Conservation (phyloP, 2,329 filamentous ascomycete species). For the Stachybotrys elegans region DNA sequence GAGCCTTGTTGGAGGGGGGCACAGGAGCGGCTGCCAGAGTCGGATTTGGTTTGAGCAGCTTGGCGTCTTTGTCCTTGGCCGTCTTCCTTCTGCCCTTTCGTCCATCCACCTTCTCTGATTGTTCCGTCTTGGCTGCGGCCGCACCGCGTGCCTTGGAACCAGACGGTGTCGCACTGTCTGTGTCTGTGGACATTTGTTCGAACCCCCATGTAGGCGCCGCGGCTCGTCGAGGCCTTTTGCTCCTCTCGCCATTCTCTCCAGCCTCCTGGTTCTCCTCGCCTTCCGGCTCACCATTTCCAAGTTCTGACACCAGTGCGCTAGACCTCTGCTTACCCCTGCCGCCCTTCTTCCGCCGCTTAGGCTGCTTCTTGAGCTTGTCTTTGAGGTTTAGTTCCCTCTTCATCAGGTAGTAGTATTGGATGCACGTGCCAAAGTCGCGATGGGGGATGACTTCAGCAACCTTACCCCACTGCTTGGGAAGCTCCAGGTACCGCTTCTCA, state of each 20-base stretch:
- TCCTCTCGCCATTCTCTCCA: constrained; percentile 55
- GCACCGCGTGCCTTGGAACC: constrained; percentile 50
- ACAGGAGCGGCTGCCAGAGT: constrained; percentile 42
- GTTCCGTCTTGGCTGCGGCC: constrained; percentile 33
- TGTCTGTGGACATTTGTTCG: constrained; percentile 54
- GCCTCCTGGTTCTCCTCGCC: constrained; percentile 51
- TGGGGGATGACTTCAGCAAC: constrained; percentile 63
- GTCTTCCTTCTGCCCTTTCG: constrained; percentile 31
- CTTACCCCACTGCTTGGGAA: constrained; percentile 77
- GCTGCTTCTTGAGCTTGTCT: constrained; percentile 65
- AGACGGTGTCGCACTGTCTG: constrained; percentile 52
- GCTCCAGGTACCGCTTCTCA: constrained; percentile 68
- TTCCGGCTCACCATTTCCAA: constrained; percentile 55
- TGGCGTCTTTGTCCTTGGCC: constrained; percentile 36
- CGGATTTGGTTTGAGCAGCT: constrained; percentile 34
- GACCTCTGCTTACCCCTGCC: constrained; percentile 53
- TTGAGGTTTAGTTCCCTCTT: constrained; percentile 73
- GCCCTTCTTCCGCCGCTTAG: constrained; percentile 52
- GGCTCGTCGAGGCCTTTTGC: constrained; percentile 53
- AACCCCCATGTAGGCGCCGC: constrained; percentile 68
- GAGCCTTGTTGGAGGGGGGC: constrained; percentile 34
- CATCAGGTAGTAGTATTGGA: constrained; percentile 81
- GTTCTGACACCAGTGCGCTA: constrained; percentile 61
- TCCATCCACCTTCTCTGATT: constrained; percentile 40
- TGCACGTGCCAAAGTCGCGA: constrained; percentile 72